Conservation (phyloP, 805 yeast species). For the Sugiyamaella qingdaonensis region DNA sequence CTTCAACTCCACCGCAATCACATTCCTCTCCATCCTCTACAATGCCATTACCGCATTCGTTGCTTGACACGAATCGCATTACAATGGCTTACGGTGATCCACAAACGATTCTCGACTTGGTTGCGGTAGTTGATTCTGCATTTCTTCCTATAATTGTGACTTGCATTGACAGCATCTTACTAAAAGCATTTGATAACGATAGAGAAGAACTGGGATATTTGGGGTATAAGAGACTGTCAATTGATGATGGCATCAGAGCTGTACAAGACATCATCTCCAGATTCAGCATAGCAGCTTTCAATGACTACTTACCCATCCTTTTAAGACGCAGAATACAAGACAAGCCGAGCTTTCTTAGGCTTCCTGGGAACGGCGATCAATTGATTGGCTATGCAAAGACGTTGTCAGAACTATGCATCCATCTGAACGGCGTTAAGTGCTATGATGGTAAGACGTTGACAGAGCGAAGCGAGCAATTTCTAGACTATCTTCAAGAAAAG, state of each 20-base stretch:
- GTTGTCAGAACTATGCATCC: conserved; percentile 45
- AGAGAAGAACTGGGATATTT: conserved; percentile 44
- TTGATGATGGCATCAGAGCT: conserved; percentile 35
- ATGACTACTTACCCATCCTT: conserved; percentile 31
- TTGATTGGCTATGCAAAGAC: conserved; percentile 34
- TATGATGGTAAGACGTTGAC: neutral
- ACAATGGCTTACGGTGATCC: no score
- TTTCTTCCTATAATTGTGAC: conserved; percentile 30
- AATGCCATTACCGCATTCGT: conserved; percentile 37
- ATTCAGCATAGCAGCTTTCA: conserved; percentile 57
- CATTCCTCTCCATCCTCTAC: conserved; percentile 39
- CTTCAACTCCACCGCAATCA: conserved; percentile 36
- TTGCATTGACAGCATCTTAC: conserved; percentile 50
- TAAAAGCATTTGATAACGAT: conserved; percentile 44
- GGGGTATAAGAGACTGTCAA: conserved; percentile 40
- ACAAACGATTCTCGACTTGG: neutral
- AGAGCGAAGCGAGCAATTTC: neutral
- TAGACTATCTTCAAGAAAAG: no score
- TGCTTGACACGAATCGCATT: conserved; percentile 8
- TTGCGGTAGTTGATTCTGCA: conserved; percentile 16
- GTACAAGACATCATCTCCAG: conserved; percentile 42
- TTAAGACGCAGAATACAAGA: conserved; percentile 30
- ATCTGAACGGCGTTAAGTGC: conserved; percentile 31
- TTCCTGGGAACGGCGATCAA: conserved; percentile 11
- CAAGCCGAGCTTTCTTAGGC: conserved; percentile 5